Conservation (phyloP, 2,329 filamentous ascomycete species). For the Beauveria rudraprayagi region DNA sequence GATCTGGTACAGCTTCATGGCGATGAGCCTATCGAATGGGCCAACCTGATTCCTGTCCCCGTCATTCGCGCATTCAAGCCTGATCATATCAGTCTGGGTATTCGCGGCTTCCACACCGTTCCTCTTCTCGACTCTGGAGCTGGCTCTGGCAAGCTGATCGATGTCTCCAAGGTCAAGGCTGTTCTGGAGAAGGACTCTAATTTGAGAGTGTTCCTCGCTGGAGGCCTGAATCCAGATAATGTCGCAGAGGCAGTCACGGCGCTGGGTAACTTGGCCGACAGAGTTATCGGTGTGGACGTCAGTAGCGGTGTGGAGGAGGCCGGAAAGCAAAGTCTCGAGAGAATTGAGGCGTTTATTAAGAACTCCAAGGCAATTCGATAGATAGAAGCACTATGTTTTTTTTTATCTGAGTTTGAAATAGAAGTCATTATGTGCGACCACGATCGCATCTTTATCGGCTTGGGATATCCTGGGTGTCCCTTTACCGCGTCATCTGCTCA, state of each 20-base stretch:
- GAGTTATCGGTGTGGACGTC: conserved; percentile 79
- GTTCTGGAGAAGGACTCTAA: conserved; percentile 59
- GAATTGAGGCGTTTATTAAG: conserved; percentile 73
- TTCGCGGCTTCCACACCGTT: conserved; percentile 72
- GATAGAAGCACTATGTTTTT: background rate
- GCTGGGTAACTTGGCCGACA: conserved; percentile 50
- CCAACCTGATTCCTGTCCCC: conserved; percentile 78
- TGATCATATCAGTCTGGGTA: conserved; percentile 60
- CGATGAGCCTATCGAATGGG: conserved; percentile 87
- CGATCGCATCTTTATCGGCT: background rate
- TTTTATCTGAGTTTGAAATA: background rate
- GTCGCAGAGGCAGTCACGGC: conserved; percentile 57
- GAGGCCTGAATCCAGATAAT: conserved; percentile 75
- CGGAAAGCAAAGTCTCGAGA: conserved; percentile 71
- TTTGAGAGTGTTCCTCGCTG: conserved; percentile 74
- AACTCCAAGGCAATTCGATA: conserved; percentile 57
- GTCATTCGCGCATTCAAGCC: conserved; percentile 83
- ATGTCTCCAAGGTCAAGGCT: conserved; percentile 59
- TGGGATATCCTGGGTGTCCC: background rate
- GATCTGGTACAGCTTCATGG: conserved; percentile 93
- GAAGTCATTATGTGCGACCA: background rate
- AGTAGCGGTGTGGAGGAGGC: conserved; percentile 87
- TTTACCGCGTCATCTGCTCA: too few relatives aligned
- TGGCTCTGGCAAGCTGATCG: conserved; percentile 73
- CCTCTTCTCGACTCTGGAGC: conserved; percentile 81